Evolutionary conservation across 257 asterid genomes (phyloP).

Genomic region (Leonotis leonurus): DNA sequence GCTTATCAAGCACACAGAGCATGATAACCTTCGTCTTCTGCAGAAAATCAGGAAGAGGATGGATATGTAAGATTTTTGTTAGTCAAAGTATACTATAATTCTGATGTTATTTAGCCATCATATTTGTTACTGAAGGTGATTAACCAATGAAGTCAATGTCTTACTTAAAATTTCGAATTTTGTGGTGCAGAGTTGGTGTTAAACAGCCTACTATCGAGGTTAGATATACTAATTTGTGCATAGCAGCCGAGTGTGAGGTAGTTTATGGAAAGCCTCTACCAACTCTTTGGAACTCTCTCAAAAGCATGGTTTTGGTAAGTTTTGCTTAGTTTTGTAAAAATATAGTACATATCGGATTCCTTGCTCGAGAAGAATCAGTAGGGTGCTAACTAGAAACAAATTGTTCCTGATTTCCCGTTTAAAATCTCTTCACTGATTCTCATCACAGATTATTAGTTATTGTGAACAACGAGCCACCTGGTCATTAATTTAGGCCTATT

Average conservation of each 20-base stretch:
- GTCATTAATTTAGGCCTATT: not conserved
- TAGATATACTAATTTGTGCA: constrained; percentile 33
- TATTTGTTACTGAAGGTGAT: not conserved
- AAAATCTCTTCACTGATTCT: not conserved
- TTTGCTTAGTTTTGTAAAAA: not conserved
- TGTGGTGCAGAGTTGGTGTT: constrained; percentile 52
- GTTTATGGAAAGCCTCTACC: constrained; percentile 71
- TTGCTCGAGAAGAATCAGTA: too few species aligned
- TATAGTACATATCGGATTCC: not conserved
- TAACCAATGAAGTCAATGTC: not conserved
- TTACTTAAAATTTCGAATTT: not conserved
- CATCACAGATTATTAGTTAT: not conserved
- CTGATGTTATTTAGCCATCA: not conserved
- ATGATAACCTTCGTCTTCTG: constrained; percentile 39
- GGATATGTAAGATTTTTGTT: constrained; percentile 24
- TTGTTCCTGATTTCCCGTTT: not conserved
- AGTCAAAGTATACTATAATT: not conserved
- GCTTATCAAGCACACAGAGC: constrained; percentile 39
- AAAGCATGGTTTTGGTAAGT: constrained; percentile 39
- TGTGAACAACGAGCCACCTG: not conserved
- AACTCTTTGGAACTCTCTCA: constrained; percentile 64
- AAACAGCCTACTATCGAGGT: constrained; percentile 58
- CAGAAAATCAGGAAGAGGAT: constrained; percentile 39
- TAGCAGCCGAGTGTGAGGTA: constrained; percentile 63
- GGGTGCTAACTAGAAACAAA: too few species aligned